These are phyloP conservation scores for Boletus edulis DNA, from an alignment of 768 basidiomycete species.

Conservation along the genomic window DNA sequence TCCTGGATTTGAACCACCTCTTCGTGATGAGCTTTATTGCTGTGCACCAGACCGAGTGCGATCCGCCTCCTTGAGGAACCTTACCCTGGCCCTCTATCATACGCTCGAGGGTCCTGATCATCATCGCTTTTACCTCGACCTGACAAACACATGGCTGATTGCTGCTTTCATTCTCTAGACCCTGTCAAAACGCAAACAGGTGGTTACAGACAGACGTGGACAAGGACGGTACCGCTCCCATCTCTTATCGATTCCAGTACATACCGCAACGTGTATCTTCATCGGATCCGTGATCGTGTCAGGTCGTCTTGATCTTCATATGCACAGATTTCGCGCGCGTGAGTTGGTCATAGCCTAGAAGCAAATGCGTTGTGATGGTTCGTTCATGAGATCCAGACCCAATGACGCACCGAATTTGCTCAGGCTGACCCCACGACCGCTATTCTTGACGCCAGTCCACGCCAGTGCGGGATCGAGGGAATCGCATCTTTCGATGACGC, in stretches of 20 bases:
- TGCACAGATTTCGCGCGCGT: constrained; percentile 79
- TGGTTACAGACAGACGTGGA: neutral
- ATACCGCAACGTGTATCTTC: neutral
- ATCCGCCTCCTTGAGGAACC: constrained; percentile 31
- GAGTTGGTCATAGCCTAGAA: constrained; percentile 80
- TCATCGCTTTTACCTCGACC: neutral
- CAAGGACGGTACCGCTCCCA: neutral
- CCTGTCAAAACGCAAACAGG: neutral
- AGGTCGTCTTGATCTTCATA: constrained; percentile 70
- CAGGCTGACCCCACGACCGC: constrained; percentile 87
- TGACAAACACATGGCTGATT: neutral
- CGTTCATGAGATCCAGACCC: neutral
- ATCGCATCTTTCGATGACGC: constrained; percentile 61
- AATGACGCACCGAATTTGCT: constrained; percentile 76
- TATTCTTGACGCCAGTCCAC: constrained; percentile 95
- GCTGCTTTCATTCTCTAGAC: neutral
- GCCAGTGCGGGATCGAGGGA: constrained; percentile 88
- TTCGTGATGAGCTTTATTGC: constrained; percentile 32
- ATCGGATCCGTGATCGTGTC: neutral
- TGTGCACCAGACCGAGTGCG: constrained; percentile 38
- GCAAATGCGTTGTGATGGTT: neutral
- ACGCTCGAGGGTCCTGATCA: constrained; percentile 36
- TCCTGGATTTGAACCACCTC: neutral
- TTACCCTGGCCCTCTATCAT: constrained; percentile 30
- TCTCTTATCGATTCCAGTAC: neutral